These are phyloP conservation scores for Suhomyces coccinellae DNA, from an alignment of 1,139 yeast genomes.

Conservation along the genomic window DNA sequence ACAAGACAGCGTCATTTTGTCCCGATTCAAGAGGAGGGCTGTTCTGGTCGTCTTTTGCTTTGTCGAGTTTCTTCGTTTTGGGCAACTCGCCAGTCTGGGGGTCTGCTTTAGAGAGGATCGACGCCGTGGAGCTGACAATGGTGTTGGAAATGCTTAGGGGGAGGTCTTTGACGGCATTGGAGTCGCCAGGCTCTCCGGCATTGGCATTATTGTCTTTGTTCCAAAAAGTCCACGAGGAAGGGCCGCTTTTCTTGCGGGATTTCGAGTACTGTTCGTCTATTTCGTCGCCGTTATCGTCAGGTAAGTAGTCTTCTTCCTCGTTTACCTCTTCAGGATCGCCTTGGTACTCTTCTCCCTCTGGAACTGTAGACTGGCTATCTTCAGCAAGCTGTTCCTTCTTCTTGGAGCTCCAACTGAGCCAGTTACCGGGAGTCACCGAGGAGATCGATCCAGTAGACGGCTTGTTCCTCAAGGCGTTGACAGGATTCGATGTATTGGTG, in stretches of 20 bases:
- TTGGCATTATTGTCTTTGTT: constrained; percentile 14
- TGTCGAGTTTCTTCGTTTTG: constrained; percentile 6
- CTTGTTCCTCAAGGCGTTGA: constrained; percentile 13
- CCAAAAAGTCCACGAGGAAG: constrained; percentile 43
- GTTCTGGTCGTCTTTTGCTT: constrained; percentile 9
- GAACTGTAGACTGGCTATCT: constrained; percentile 5
- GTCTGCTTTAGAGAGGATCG: constrained; percentile 25
- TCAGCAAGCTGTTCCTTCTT: constrained; percentile 6
- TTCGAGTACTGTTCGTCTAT: constrained; percentile 33
- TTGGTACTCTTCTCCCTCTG: not conserved
- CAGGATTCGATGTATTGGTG: not conserved
- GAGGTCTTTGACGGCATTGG: constrained; percentile 16
- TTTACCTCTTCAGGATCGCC: constrained; percentile 9
- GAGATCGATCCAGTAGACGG: constrained; percentile 23
- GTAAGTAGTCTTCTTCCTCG: constrained; percentile 13
- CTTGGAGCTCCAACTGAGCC: constrained; percentile 16
- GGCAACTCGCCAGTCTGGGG: constrained; percentile 1
- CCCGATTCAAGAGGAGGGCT: constrained; percentile 12
- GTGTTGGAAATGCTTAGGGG: constrained; percentile 29
- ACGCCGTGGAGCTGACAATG: constrained; percentile 36
- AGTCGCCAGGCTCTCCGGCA: constrained; percentile 1
- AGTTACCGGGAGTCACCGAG: constrained; percentile 22
- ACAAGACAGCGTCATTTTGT: constrained; percentile 48
- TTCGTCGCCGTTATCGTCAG: constrained; percentile 34
- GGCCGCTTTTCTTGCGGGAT: constrained; percentile 24